Percentiles rank a stretch among this genome's conserved stretches.
These are phyloP conservation scores for Alternaria ethzedia DNA, from an alignment of 2,329 filamentous ascomycete species.

Conservation along the genomic window DNA sequence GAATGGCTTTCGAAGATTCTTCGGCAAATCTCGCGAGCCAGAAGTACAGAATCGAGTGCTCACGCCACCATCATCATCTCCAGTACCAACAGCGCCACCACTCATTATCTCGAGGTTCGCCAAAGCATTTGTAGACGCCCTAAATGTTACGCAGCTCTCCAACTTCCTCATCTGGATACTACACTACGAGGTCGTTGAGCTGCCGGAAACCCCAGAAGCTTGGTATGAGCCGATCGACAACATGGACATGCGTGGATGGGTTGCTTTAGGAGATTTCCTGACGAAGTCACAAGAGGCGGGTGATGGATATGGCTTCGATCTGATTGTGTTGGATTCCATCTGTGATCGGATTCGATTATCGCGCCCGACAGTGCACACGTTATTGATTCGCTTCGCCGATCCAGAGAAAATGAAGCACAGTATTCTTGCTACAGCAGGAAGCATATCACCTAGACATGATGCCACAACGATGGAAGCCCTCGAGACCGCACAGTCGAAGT, in stretches of 20 bases:
- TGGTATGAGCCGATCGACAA: slow-evolving; percentile 23
- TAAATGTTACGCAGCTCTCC: slow-evolving; percentile 21
- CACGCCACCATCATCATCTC: slow-evolving; percentile 1
- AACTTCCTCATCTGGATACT: slow-evolving; percentile 33
- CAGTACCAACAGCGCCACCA: not conserved
- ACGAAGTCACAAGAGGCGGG: not conserved
- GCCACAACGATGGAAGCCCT: slow-evolving; percentile 8
- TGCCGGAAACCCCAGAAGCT: slow-evolving; percentile 18
- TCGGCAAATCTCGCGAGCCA: not conserved
- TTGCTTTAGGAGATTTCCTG: slow-evolving; percentile 24
- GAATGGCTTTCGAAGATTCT: not conserved
- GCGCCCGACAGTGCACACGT: slow-evolving; percentile 12
- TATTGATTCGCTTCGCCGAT: slow-evolving; percentile 19
- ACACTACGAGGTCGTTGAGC: slow-evolving; percentile 30
- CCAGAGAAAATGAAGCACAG: slow-evolving; percentile 25
- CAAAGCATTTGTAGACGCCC: slow-evolving; percentile 22
- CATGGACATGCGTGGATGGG: slow-evolving; percentile 32
- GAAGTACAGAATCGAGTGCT: slow-evolving; percentile 2
- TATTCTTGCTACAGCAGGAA: not conserved
- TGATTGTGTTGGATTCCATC: slow-evolving; percentile 25
- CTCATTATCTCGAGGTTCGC: slow-evolving; percentile 9
- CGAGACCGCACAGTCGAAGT: slow-evolving; percentile 10
- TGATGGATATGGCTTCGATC: slow-evolving; percentile 13
- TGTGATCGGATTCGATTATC: slow-evolving; percentile 19
- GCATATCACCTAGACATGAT: not conserved